Evolutionary conservation across 2,329 filamentous ascomycete genomes (phyloP), one percentile per base, ranked within the genome.

Genomic region (Aureobasidium sp.): DNA sequence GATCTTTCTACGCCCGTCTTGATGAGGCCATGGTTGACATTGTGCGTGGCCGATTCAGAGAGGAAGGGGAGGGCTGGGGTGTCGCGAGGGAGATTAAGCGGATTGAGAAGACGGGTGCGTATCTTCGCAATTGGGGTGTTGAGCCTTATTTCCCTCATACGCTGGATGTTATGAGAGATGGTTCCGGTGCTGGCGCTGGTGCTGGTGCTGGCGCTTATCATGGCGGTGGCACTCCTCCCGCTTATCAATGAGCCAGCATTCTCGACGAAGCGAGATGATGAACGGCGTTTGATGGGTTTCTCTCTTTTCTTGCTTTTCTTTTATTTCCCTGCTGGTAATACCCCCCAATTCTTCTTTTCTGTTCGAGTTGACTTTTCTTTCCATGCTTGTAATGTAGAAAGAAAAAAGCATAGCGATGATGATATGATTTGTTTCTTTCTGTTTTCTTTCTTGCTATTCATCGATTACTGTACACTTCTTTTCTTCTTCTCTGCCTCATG

Each of bases 81-180:
- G 74, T 78, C 14, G 66, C 68, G 60, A 63, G 74, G 42, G 75
- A 79, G 62, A 75, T 79, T 59, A 78, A 78, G 71, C 67, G 75
- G 48, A 76, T 79, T 56, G 75, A 79, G 66, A 78, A 78, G 71
- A 79, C 75, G 7, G 75, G 74, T 16, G 70, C 67, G 34, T 78
- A 77, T 56, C 65, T 79, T 38, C 65, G 71, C 57, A 76, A 74
- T 29, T 76, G 73, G 63, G 75, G 75, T 40, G 70, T 79, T 21
- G 74, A 78, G 63, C 73, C 73, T 4, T 79, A 79, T 62, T 79
- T 79, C 63, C 74, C 75, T 4, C 64, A 68, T 21, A 77, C 75
- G 14, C 66, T 78, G 22, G 74, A 76, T 27, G 68, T 73, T 22
- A 78, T 79, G 75, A 58, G 64, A 10, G 64, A 65, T 25, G 65